These are phyloP conservation scores for Fusarium torreyae DNA, from an alignment of 2,329 filamentous ascomycete genomes.

Conservation along the genomic window DNA sequence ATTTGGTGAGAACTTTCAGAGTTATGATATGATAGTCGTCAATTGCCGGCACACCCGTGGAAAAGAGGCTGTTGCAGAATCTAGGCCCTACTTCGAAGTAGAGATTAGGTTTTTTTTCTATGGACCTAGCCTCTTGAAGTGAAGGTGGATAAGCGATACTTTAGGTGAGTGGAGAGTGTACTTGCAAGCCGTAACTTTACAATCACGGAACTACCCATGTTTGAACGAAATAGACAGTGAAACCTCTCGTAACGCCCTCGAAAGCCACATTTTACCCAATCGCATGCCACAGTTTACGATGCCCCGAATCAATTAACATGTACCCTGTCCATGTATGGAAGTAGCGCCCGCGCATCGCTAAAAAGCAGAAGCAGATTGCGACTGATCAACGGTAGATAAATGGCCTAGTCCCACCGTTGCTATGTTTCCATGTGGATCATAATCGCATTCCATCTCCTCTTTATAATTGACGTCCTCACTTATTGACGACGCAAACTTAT, in stretches of 20 bases:
- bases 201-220: neutral
- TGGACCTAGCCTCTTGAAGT: conserved; percentile 7
- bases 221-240: neutral
- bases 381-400: conserved; percentile 24
- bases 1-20: neutral
- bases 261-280: neutral
- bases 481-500: neutral
- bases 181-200: neutral
- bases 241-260: neutral
- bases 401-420: conserved; percentile 33
- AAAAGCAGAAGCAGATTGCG: neutral
- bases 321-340: conserved; percentile 4
- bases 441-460: conserved; percentile 21
- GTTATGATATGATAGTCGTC: neutral
- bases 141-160: conserved; percentile 7
- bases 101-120: conserved; percentile 36
- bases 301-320: neutral
- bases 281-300: neutral
- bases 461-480: conserved; percentile 1
- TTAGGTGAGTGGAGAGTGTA: conserved; percentile 17
- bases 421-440: conserved; percentile 31
- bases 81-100: conserved; percentile 13
- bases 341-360: neutral
- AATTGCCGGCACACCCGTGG: neutral
- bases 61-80: conserved; percentile 22